Conservation (phyloP, 2,329 filamentous ascomycete species). For the Catunica adiposa region DNA sequence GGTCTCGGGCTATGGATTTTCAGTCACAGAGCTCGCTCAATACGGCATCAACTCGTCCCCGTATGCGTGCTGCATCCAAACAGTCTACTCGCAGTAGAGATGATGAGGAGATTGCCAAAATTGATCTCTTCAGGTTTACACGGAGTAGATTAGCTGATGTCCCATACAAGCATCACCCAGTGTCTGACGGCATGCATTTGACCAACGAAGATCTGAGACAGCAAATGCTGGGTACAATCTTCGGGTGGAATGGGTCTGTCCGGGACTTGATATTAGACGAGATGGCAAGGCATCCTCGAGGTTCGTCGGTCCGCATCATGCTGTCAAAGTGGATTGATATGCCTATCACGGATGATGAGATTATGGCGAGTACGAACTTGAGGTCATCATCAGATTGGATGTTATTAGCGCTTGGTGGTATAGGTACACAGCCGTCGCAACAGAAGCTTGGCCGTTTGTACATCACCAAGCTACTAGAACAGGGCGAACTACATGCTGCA, state of each 20-base stretch:
- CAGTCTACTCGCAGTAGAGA: neutral
- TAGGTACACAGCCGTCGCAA: constrained; percentile 58
- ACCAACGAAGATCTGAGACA: constrained; percentile 66
- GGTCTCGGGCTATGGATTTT: neutral
- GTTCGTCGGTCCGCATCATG: constrained; percentile 64
- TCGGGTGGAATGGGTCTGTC: constrained; percentile 83
- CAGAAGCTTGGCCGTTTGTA: constrained; percentile 85
- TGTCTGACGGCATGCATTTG: constrained; percentile 39
- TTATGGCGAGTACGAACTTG: constrained; percentile 65
- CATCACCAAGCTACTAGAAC: constrained; percentile 75
- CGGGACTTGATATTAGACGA: constrained; percentile 73
- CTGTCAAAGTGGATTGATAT: constrained; percentile 88
- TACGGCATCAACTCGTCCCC: constrained; percentile 28
- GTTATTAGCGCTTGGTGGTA: constrained; percentile 77
- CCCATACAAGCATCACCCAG: constrained; percentile 55
- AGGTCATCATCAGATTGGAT: constrained; percentile 96
- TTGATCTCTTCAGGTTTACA: constrained; percentile 77
- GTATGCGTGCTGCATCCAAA: neutral
- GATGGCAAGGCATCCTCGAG: constrained; percentile 52
- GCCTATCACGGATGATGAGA: constrained; percentile 54
- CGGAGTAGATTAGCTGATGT: constrained; percentile 67
- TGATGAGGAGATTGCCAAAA: constrained; percentile 23
- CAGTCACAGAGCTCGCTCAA: constrained; percentile 11
- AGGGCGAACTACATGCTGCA: constrained; percentile 78
- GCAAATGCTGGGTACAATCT: constrained; percentile 87